Percentiles rank a stretch among this genome's conserved stretches.
These are phyloP conservation scores for Diphasiastrum complanatum DNA, from an alignment of 83 land plant species.

Conservation along the genomic window DNA sequence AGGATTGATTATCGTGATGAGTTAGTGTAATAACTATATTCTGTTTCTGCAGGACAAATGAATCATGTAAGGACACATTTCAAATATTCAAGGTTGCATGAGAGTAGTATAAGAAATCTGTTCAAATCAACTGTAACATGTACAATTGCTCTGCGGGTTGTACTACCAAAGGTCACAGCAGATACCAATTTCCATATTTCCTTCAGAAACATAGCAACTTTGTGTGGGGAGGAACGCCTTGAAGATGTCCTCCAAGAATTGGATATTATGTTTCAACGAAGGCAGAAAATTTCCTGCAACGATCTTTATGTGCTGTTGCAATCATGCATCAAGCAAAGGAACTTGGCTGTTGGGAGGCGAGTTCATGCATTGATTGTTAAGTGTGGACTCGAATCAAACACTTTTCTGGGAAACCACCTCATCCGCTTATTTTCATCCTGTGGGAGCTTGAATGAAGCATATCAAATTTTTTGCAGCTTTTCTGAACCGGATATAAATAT, in stretches of 20 bases:
- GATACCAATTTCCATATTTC: too few species aligned
- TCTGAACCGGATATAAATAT: neutral
- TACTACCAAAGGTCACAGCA: too few species aligned
- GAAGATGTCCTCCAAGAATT: neutral
- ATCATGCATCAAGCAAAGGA: neutral
- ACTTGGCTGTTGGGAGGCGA: neutral
- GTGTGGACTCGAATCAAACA: neutral
- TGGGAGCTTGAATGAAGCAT: neutral
- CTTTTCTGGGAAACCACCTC: neutral
- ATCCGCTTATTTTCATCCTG: too few species aligned
- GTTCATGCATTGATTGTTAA: neutral
- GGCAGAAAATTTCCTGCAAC: neutral
- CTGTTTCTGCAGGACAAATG: too few species aligned
- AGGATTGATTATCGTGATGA: too few species aligned
- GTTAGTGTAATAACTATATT: too few species aligned
- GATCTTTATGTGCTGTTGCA: neutral
- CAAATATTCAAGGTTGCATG: too few species aligned
- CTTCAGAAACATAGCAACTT: too few species aligned
- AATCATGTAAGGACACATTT: too few species aligned
- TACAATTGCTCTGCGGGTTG: too few species aligned
- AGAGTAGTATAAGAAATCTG: too few species aligned
- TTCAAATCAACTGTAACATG: too few species aligned
- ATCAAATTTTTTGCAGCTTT: neutral
- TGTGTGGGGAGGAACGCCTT: neutral
- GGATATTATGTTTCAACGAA: neutral